Conservation (phyloP, 805 yeast species). For the Ogataea trehalophila region DNA sequence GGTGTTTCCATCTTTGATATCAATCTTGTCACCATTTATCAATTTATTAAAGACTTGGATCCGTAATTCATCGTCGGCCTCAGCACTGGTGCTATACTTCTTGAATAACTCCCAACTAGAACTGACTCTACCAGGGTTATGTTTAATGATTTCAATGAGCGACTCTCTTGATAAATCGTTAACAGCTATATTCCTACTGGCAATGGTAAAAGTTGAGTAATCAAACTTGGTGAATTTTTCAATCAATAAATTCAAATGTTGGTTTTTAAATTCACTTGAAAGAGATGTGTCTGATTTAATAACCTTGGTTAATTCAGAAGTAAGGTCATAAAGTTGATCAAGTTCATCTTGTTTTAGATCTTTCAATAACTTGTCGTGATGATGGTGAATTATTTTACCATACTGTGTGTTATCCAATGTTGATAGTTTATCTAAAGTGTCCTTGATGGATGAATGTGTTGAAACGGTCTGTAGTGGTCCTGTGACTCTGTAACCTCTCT, state of each 20-base stretch:
- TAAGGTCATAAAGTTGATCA: conserved; percentile 1
- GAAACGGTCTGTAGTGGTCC: background rate
- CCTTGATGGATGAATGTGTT: background rate
- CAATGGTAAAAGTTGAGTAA: conserved; percentile 22
- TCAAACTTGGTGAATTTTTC: conserved; percentile 22
- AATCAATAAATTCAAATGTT: conserved; percentile 21
- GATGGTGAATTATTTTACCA: background rate
- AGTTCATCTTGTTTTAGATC: background rate
- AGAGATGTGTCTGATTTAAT: conserved; percentile 5
- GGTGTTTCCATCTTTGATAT: conserved; percentile 16
- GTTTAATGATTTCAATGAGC: conserved; percentile 22
- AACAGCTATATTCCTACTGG: conserved; percentile 4
- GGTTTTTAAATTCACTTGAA: conserved; percentile 7
- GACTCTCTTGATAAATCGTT: conserved; percentile 11
- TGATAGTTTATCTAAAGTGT: background rate
- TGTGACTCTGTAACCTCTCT: background rate
- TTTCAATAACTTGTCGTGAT: background rate
- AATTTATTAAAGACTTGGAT: conserved; percentile 18
- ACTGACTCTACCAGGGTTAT: conserved; percentile 34
- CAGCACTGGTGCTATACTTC: background rate
- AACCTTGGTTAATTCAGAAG: background rate
- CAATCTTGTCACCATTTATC: conserved; percentile 20
- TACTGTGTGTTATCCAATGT: background rate
- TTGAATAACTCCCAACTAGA: conserved; percentile 30
- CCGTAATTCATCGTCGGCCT: conserved; percentile 6